Conservation (phyloP, 2,329 filamentous ascomycete species). For the Fusarium haematococcum region DNA sequence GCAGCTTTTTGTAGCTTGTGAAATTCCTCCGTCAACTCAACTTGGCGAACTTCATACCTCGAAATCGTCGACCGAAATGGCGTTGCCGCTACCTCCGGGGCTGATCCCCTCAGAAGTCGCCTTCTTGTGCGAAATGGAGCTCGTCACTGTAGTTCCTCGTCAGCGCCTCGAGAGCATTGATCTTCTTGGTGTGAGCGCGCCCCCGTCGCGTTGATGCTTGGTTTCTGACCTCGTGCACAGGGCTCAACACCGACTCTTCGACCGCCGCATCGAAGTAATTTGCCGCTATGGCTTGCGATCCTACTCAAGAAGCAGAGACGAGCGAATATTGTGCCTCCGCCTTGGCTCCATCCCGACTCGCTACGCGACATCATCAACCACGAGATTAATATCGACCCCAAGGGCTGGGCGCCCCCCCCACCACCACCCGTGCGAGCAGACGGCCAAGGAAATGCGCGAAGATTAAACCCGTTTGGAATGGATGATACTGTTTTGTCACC, state of each 20-base stretch:
- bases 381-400: constrained; percentile 79
- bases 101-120: constrained; percentile 89
- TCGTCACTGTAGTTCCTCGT: constrained; percentile 90
- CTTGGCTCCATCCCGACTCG: constrained; percentile 85
- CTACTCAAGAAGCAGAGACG: constrained; percentile 94
- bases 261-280: constrained; percentile 81
- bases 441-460: constrained; percentile 56
- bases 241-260: constrained; percentile 81
- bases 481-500: constrained; percentile 64
- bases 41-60: constrained; percentile 3
- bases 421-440: constrained; percentile 69
- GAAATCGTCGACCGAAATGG: constrained; percentile 52
- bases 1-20: constrained; percentile 22
- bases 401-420: constrained; percentile 82
- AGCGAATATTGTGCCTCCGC: constrained; percentile 90
- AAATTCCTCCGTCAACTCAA: constrained; percentile 29
- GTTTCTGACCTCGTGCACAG: constrained; percentile 59
- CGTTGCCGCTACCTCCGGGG: constrained; percentile 62
- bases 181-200: constrained; percentile 80
- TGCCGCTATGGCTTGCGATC: constrained; percentile 95
- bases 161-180: constrained; percentile 89
- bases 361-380: constrained; percentile 82
- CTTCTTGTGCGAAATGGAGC: constrained; percentile 97
- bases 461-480: constrained; percentile 44
- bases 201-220: constrained; percentile 22